A percentile compares a stretch with the other conserved stretches of the same genome.
Conservation (phyloP, 495 filamentous ascomycete species). For the Rhizodiscina lignyota region DNA sequence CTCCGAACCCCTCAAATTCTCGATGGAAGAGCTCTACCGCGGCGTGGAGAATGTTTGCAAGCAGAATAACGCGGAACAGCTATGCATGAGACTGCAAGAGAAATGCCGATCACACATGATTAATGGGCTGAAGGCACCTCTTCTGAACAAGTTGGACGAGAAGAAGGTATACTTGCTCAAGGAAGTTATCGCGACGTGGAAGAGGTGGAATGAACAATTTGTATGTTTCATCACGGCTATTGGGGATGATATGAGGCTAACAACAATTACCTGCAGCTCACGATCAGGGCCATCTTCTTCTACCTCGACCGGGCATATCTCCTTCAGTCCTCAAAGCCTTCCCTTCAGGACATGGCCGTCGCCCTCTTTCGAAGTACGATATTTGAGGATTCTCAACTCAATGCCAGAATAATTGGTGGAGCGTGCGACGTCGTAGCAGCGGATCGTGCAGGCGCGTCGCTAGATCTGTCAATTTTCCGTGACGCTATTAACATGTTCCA, state of each 20-base stretch:
- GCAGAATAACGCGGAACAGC: conserved; percentile 45
- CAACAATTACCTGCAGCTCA: conserved; percentile 31
- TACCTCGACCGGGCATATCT: conserved; percentile 85
- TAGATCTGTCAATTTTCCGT: conserved; percentile 41
- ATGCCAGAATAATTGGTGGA: conserved; percentile 43
- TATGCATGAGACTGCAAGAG: conserved; percentile 43
- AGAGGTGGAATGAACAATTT: conserved; percentile 60
- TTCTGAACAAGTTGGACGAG: conserved; percentile 32
- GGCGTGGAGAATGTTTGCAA: conserved; percentile 82
- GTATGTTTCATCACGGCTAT: conserved; percentile 26
- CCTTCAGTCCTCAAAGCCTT: conserved; percentile 40
- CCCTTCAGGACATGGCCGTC: conserved; percentile 40
- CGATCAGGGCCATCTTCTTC: conserved; percentile 72
- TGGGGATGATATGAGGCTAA: neutral
- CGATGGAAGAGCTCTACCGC: conserved; percentile 75
- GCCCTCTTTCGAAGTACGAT: conserved; percentile 38
- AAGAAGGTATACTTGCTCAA: conserved; percentile 45
- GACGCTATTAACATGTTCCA: conserved; percentile 68
- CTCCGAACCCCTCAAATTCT: conserved; percentile 39
- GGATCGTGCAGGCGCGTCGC: conserved; percentile 41
- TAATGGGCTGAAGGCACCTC: conserved; percentile 33
- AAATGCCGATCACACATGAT: conserved; percentile 47
- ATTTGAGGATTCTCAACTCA: conserved; percentile 33
- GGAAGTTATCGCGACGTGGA: conserved; percentile 54
- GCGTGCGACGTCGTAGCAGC: conserved; percentile 58